These are phyloP conservation scores for Candida insectorum DNA, from an alignment of 805 yeast genomes.

Conservation along the genomic window DNA sequence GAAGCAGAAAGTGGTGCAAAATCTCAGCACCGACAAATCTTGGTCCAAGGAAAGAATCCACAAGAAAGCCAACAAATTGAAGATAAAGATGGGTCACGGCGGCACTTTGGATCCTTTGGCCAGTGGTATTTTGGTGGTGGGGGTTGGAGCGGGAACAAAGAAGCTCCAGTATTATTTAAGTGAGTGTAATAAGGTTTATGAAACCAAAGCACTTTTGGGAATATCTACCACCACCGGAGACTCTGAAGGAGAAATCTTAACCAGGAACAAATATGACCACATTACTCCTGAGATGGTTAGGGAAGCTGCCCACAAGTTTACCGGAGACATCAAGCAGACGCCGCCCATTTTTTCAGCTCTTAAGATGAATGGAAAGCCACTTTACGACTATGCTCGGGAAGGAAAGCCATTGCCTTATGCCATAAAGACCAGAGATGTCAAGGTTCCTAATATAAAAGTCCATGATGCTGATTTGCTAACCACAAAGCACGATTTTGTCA, in stretches of 20 bases:
- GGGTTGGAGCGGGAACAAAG: conserved; percentile 92
- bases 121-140: conserved; percentile 88
- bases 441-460: conserved; percentile 52
- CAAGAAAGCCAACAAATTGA: conserved; percentile 49
- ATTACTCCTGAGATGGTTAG: conserved; percentile 52
- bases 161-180: conserved; percentile 66
- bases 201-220: conserved; percentile 83
- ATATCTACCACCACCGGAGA: conserved; percentile 93
- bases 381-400: conserved; percentile 91
- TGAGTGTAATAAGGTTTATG: conserved; percentile 75
- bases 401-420: conserved; percentile 80
- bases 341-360: conserved; percentile 96
- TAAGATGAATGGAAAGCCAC: conserved; percentile 89
- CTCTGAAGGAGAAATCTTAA: conserved; percentile 76
- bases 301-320: conserved; percentile 55
- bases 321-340: conserved; percentile 81
- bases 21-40: conserved; percentile 34
- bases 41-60: conserved; percentile 47
- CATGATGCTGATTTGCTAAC: conserved; percentile 50
- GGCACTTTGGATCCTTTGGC: conserved; percentile 97
- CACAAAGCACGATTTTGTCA: conserved; percentile 52
- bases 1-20: conserved; percentile 41
- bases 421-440: conserved; percentile 75
- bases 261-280: conserved; percentile 54
- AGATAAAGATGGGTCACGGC: conserved; percentile 94